Base-by-base conservation (phyloP, 495 filamentous ascomycete species). In the Trichocladium uniseriatum region DNA sequence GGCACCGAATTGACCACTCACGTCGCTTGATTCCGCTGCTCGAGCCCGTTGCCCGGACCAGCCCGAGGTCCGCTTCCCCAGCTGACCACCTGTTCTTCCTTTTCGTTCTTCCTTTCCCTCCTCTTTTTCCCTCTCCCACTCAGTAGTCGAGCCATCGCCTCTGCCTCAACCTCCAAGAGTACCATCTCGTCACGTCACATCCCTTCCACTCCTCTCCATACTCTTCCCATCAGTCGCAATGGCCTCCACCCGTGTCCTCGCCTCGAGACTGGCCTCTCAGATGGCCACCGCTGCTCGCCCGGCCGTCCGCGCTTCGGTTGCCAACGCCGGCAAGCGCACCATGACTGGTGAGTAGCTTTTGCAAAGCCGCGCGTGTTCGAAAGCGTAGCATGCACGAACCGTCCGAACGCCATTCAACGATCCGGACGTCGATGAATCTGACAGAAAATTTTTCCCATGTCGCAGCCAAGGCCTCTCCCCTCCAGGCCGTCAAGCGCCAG, bases 271-370 rank as follows among this genome's bases (percentile, higher is more conserved):
- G 59, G 73, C 77, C 57, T 72, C 82, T 69, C 76, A 82, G 74
- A 86, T 87, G 75, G 82, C 80, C 75, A 59, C 64, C 64, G 80
- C 79, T 69, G 81, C 81, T 63, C 81, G 81, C 71, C 81, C 81
- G 68, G 77, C 78, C 63, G 68, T 77, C 60, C 80, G 80, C 59
- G 68, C 75, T 65, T 73, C 75, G 61, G 57, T 80, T 61, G 71
- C 72, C 69, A 64, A 71, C 65, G 77, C 73, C 65, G 71, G 79
- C 70, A 83, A 83, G 77, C 81, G 82, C 62, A 79, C 80, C 73
- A 78, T 84, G 73, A 67, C 73, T 55, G 72, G 76, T 79, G 70
- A 57, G 72, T 70, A 38, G 45, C n/a, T n/a, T n/a, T n/a, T n/a
- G n/a, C n/a, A n/a, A n/a, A n/a, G n/a, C n/a, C n/a, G n/a, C n/a